Percentiles rank a stretch among this genome's conserved stretches.
Conservation (phyloP, 2,329 filamentous ascomycete genomes). For the Aureobasidium sp. region DNA sequence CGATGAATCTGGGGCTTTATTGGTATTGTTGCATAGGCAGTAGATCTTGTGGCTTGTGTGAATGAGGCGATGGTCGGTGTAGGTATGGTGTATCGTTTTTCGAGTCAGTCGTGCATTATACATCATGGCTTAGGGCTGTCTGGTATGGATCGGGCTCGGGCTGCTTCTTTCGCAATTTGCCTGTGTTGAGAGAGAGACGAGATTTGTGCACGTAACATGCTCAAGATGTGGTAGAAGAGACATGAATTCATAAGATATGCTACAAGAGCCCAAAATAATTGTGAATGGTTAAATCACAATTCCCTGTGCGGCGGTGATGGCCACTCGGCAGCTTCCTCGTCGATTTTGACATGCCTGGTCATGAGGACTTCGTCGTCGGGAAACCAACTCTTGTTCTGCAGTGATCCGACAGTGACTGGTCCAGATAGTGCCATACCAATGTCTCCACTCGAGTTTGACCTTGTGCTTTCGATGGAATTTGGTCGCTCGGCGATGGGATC, state of each 20-base stretch:
- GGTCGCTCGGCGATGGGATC: not conserved
- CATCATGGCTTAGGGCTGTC: not conserved
- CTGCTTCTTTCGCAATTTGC: too few species aligned
- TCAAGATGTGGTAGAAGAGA: not conserved
- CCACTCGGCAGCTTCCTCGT: not conserved
- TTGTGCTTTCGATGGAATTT: not conserved
- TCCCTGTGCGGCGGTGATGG: not conserved
- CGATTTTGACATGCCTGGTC: not conserved
- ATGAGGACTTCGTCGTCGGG: slow-evolving; percentile 2
- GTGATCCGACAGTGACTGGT: not conserved
- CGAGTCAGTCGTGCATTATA: not conserved
- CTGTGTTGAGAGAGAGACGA: too few species aligned
- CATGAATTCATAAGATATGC: not conserved
- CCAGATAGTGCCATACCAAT: not conserved
- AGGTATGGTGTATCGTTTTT: not conserved
- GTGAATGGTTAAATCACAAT: not conserved
- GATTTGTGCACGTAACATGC: not conserved
- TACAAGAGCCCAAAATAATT: not conserved
- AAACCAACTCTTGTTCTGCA: slow-evolving; percentile 7
- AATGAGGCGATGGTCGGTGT: not conserved
- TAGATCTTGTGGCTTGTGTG: not conserved
- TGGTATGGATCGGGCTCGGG: too few species aligned
- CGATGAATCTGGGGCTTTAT: not conserved
- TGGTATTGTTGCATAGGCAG: not conserved
- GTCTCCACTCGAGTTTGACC: not conserved